Conservation (phyloP, 2,329 filamentous ascomycete genomes). For the Fusarium sarcochroum region DNA sequence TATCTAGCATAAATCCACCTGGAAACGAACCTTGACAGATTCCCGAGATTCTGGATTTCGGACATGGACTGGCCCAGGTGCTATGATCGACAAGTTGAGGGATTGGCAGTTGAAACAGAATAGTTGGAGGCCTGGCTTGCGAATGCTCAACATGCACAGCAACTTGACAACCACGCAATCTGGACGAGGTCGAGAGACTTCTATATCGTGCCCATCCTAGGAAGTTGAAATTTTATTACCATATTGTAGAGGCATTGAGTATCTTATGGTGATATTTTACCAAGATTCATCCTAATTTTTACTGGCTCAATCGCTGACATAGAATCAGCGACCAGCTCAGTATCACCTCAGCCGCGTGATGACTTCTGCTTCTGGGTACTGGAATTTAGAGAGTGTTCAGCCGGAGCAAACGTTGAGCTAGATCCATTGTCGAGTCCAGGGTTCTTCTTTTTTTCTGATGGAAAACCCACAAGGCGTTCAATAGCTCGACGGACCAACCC, state of each 20-base stretch:
- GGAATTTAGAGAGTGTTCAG: neutral
- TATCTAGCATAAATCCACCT: neutral
- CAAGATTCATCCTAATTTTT: too few relatives aligned
- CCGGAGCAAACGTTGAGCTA: neutral
- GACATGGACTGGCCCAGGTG: neutral
- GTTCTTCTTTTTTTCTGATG: neutral
- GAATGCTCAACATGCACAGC: neutral
- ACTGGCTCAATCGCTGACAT: too few relatives aligned
- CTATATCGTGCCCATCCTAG: too few relatives aligned
- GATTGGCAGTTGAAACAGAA: neutral
- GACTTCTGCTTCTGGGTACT: too few relatives aligned
- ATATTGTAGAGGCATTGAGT: too few relatives aligned
- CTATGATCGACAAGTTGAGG: neutral
- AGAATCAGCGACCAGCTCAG: too few relatives aligned
- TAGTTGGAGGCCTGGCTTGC: neutral
- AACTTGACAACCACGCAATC: neutral
- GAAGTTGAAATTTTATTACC: too few relatives aligned
- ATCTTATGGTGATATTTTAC: too few relatives aligned
- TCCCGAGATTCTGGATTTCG: conserved; percentile 5
- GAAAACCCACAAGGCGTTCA: conserved; percentile 10
- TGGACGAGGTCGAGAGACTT: too few relatives aligned
- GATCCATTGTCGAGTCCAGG: neutral
- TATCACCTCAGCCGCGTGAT: too few relatives aligned
- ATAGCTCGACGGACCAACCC: conserved; percentile 15
- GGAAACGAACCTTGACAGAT: neutral